Conservation (phyloP, 139 green algal species). For the Asterochloris sp. region DNA sequence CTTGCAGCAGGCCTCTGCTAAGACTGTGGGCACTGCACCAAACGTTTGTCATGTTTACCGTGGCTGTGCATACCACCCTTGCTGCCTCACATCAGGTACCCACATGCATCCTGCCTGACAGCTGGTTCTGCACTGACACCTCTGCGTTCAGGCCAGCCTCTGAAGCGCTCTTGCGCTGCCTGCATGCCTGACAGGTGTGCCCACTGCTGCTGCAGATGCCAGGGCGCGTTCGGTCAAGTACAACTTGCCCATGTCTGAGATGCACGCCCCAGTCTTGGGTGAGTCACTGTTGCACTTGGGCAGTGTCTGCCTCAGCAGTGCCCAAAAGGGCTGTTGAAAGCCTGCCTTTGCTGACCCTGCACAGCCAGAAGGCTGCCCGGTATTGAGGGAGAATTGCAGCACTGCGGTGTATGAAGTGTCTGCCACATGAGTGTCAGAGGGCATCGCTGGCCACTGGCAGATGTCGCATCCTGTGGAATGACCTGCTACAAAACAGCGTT, state of each 20-base stretch:
- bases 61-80: neutral
- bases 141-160: neutral
- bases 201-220: constrained; percentile 43
- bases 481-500: too few species aligned
- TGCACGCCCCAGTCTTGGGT: constrained; percentile 79
- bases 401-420: too few species aligned
- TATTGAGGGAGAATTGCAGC: too few species aligned
- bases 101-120: neutral
- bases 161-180: too few species aligned
- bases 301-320: too few species aligned
- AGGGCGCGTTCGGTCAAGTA: constrained; percentile 56
- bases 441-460: too few species aligned
- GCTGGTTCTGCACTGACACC: neutral
- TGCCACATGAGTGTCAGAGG: too few species aligned
- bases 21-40: neutral
- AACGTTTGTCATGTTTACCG: neutral
- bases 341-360: too few species aligned
- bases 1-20: neutral
- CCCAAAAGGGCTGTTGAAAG: too few species aligned
- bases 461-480: too few species aligned
- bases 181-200: neutral
- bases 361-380: too few species aligned
- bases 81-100: neutral
- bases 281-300: neutral
- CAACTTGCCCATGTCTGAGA: constrained; percentile 79